Percentiles rank a stretch among this genome's conserved stretches.
Conservation (phyloP, 331 rosid genomes). For the Arachis monticola region DNA sequence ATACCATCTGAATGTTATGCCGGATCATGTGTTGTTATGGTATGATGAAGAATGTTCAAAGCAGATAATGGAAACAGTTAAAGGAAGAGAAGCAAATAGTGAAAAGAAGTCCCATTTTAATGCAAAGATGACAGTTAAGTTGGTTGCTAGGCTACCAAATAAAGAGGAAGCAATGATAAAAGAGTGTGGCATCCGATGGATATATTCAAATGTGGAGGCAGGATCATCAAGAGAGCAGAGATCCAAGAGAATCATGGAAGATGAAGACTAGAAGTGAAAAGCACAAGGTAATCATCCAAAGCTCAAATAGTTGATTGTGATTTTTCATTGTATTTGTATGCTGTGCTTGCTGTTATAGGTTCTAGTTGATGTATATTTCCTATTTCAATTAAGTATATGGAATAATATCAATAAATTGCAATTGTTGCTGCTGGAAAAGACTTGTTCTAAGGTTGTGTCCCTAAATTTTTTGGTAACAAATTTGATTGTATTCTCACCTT, state of each 20-base stretch:
- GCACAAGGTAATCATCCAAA: conserved; percentile 10
- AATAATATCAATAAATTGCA: too few species aligned
- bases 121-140: conserved; percentile 21
- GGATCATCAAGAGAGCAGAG: neutral
- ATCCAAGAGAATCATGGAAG: neutral
- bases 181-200: conserved; percentile 35
- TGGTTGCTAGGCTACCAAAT: neutral
- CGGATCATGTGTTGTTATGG: conserved; percentile 30
- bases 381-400: too few species aligned
- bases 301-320: neutral
- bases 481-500: too few species aligned
- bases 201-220: neutral
- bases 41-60: conserved; percentile 26
- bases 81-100: neutral
- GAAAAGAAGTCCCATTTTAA: neutral
- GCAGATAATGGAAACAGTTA: conserved; percentile 22
- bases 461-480: too few species aligned
- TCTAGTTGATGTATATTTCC: too few species aligned
- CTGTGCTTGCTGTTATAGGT: too few species aligned
- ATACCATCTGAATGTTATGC: too few species aligned
- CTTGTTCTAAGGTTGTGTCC: too few species aligned
- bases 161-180: neutral
- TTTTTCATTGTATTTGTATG: too few species aligned
- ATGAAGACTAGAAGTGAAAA: too few species aligned
- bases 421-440: too few species aligned